phyloP scores from a whole-genome alignment of 176 grass and related monocot species.

The Phyllostachys edulis region DNA sequence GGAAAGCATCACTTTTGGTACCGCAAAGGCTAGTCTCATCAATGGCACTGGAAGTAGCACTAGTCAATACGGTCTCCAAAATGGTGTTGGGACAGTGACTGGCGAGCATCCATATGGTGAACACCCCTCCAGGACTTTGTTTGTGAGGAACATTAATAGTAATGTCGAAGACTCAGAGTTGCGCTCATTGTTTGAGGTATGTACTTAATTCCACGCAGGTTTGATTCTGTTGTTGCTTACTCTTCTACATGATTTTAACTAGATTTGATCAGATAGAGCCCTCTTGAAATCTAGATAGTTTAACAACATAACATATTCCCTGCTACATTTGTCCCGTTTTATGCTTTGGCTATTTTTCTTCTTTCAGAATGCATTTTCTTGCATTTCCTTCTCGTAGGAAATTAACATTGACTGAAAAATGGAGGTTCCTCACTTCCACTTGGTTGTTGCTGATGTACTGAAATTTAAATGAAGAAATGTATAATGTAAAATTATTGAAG shows the following conservation, averaged over 20 bases:
- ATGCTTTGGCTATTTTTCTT: background rate
- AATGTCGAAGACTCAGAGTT: slow-evolving; percentile 58
- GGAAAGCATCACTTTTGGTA: slow-evolving; percentile 34
- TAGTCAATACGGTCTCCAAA: slow-evolving; percentile 34
- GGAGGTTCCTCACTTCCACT: background rate
- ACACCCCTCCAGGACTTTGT: slow-evolving; percentile 60
- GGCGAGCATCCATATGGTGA: slow-evolving; percentile 64
- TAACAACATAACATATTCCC: background rate
- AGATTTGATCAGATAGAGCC: background rate
- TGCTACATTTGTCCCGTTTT: background rate
- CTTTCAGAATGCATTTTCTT: background rate
- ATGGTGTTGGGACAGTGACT: slow-evolving; percentile 39
- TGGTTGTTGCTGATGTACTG: background rate
- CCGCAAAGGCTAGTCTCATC: slow-evolving; percentile 31
- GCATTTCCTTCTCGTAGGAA: background rate
- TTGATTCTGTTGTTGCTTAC: background rate
- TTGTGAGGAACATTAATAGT: slow-evolving; percentile 62
- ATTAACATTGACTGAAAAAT: background rate
- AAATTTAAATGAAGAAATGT: background rate
- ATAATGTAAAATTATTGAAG: background rate
- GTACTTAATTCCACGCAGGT: background rate
- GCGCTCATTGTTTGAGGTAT: slow-evolving; percentile 51
- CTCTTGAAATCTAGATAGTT: background rate
- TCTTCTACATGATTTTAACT: background rate
- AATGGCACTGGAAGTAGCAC: slow-evolving; percentile 33